Conservation (phyloP, 2,329 filamentous ascomycete species). For the Microsporum canis region DNA sequence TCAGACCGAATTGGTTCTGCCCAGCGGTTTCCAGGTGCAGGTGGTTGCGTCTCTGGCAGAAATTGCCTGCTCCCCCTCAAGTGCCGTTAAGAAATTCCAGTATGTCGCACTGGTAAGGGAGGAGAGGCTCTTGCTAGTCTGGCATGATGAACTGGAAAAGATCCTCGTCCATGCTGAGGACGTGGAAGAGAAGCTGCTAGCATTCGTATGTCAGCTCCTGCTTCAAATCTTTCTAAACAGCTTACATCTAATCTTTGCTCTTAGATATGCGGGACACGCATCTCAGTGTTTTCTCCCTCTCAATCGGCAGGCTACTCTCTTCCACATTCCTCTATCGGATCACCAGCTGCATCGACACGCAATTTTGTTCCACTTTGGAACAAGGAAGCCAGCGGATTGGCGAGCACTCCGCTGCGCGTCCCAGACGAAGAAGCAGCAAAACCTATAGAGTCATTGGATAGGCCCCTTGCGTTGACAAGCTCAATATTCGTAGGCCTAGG, state of each 20-base stretch:
- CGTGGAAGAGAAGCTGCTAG: conserved; percentile 15
- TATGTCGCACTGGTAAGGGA: conserved; percentile 36
- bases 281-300: conserved; percentile 12
- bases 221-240: not conserved
- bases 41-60: conserved; percentile 36
- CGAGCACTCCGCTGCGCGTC: not conserved
- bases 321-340: conserved; percentile 13
- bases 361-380: conserved; percentile 18
- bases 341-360: conserved; percentile 13
- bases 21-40: conserved; percentile 35
- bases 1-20: conserved; percentile 35
- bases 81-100: conserved; percentile 33
- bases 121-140: conserved; percentile 34
- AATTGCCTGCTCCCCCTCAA: conserved; percentile 29
- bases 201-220: conserved; percentile 11
- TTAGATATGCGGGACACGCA: conserved; percentile 15
- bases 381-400: conserved; percentile 15
- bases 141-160: conserved; percentile 34
- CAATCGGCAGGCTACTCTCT: conserved; percentile 4
- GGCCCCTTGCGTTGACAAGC: conserved; percentile 31
- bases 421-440: conserved; percentile 15
- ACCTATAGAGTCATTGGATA: conserved; percentile 32
- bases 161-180: conserved; percentile 30
- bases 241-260: not conserved
- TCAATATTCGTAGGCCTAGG: conserved; percentile 32